phyloP scores from a whole-genome alignment of 225 moss, liverwort and hornwort species.

The Physcomitrellopsis africana region DNA sequence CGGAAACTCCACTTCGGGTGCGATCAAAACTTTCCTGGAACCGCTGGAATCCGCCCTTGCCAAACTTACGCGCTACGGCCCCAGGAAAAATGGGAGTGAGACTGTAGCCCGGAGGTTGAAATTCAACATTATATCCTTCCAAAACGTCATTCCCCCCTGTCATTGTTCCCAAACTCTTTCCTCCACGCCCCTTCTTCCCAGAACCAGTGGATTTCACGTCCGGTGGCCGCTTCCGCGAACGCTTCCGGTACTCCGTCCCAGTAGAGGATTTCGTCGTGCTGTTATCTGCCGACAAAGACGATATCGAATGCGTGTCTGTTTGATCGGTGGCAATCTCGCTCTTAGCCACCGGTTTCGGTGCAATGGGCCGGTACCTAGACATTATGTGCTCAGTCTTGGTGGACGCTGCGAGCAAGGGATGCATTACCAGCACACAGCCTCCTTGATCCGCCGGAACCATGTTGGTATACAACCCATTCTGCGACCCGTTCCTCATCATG shows the following conservation, averaged over 20 bases:
- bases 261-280: slow-evolving; percentile 43
- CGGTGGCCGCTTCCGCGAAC: slow-evolving; percentile 45
- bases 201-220: slow-evolving; percentile 26
- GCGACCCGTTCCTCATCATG: not conserved
- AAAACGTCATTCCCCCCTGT: not conserved
- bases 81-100: slow-evolving; percentile 47
- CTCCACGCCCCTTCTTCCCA: slow-evolving; percentile 18
- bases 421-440: slow-evolving; percentile 46
- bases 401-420: slow-evolving; percentile 30
- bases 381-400: slow-evolving; percentile 63
- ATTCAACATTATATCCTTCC: slow-evolving; percentile 23
- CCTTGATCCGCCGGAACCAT: slow-evolving; percentile 45
- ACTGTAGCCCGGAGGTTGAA: slow-evolving; percentile 14
- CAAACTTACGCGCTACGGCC: slow-evolving; percentile 34
- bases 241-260: slow-evolving; percentile 40
- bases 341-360: slow-evolving; percentile 67
- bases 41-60: slow-evolving; percentile 40
- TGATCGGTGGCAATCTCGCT: slow-evolving; percentile 50
- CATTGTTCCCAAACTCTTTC: not conserved
- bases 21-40: slow-evolving; percentile 41
- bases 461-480: not conserved
- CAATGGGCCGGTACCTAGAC: slow-evolving; percentile 74
- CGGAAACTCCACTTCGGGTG: slow-evolving; percentile 21
- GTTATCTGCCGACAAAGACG: slow-evolving; percentile 69
- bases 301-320: slow-evolving; percentile 65